phyloP scores from a whole-genome alignment of 108 stramenopile genomes.

The Tribonema minus region DNA sequence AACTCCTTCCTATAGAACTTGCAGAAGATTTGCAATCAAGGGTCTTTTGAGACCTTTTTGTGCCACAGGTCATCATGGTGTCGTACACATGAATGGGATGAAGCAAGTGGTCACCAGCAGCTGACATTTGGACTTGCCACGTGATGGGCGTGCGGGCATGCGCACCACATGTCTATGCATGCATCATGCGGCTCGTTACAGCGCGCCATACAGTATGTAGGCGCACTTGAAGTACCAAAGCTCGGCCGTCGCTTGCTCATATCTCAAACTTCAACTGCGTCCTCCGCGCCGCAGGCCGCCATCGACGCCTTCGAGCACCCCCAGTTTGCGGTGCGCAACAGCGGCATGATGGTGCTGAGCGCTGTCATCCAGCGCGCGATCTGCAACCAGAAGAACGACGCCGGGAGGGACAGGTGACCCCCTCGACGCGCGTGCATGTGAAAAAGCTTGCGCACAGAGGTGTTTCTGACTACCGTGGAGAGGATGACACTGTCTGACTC shows the following conservation, averaged over 20 bases:
- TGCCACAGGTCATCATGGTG: too few species aligned
- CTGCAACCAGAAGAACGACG: slow-evolving; percentile 40
- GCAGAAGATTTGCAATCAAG: too few species aligned
- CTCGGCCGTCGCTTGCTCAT: background rate
- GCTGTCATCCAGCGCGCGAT: slow-evolving; percentile 40
- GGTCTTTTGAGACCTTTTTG: too few species aligned
- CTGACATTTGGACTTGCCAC: background rate
- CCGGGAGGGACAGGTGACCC: too few species aligned
- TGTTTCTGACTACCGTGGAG: too few species aligned
- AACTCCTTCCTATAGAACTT: too few species aligned
- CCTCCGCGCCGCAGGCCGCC: slow-evolving; percentile 8
- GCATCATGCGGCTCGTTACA: background rate
- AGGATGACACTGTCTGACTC: too few species aligned
- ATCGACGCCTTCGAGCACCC: slow-evolving; percentile 38
- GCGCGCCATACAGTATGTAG: background rate
- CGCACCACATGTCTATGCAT: background rate
- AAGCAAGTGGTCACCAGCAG: too few species aligned
- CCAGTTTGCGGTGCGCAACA: slow-evolving; percentile 51
- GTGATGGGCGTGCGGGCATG: background rate
- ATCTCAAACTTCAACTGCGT: background rate
- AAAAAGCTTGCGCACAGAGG: too few species aligned
- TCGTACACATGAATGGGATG: too few species aligned
- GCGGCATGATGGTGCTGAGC: slow-evolving; percentile 50
- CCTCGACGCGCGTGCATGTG: too few species aligned
- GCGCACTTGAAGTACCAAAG: background rate